These are phyloP conservation scores for Hygrophoropsis aurantiaca DNA, from an alignment of 768 basidiomycete species.

Conservation along the genomic window DNA sequence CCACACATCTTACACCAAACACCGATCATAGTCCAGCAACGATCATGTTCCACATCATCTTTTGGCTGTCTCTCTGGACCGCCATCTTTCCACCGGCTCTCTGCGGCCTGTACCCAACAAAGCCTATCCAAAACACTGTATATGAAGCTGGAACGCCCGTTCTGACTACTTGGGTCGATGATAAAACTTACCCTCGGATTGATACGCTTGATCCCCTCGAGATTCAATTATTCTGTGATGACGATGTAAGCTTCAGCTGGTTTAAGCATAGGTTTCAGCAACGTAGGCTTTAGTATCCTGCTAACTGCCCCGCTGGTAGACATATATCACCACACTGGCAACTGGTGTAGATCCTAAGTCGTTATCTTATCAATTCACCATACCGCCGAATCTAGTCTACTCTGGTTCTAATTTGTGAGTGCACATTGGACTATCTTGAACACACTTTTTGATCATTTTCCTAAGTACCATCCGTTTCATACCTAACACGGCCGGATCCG, in stretches of 20 bases:
- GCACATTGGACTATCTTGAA: background rate
- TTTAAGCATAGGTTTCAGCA: too few species aligned
- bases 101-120: conserved; percentile 50
- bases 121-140: conserved; percentile 45
- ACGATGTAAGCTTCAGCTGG: conserved; percentile 42
- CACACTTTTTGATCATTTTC: background rate
- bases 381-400: conserved; percentile 25
- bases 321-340: conserved; percentile 43
- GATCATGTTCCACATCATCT: conserved; percentile 4
- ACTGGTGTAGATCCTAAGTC: conserved; percentile 37
- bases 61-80: conserved; percentile 1
- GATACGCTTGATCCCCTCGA: conserved; percentile 39
- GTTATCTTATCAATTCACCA: conserved; percentile 22
- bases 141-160: conserved; percentile 44
- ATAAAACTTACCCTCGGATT: conserved; percentile 40
- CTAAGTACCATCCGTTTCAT: conserved; percentile 35
- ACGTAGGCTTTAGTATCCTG: too few species aligned
- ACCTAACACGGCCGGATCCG: conserved; percentile 20
- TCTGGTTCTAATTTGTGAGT: conserved; percentile 34
- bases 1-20: background rate
- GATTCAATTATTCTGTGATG: conserved; percentile 46
- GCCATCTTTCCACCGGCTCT: conserved; percentile 12
- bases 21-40: background rate
- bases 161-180: conserved; percentile 51
- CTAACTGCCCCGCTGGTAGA: too few species aligned